Evolutionary conservation across 148 eudicot species (phyloP).

Genomic region (Pouteria glomerata): DNA sequence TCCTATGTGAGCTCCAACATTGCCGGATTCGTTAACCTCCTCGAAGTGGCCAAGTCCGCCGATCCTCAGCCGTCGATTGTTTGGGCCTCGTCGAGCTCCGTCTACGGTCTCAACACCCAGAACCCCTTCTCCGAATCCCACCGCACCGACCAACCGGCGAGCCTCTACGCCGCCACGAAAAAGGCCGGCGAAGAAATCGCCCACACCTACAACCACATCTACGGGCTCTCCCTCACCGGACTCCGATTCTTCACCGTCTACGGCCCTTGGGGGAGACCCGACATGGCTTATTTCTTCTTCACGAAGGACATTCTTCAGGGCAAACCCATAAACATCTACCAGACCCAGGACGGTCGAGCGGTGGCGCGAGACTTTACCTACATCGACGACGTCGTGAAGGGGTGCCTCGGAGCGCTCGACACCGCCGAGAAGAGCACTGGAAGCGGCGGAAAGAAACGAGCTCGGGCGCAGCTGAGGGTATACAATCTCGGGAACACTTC

Average conservation of each 20-base stretch:
- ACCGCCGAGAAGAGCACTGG: constrained; percentile 97
- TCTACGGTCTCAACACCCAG: constrained; percentile 74
- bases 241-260: constrained; percentile 85
- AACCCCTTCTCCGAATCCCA: constrained; percentile 73
- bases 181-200: constrained; percentile 96
- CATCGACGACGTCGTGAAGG: constrained; percentile 82
- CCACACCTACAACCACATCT: constrained; percentile 88
- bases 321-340: constrained; percentile 58
- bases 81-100: constrained; percentile 92
- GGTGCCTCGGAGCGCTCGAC: constrained; percentile 82
- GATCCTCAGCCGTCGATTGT: constrained; percentile 87
- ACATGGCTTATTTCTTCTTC: constrained; percentile 96
- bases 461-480: constrained; percentile 74
- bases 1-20: constrained; percentile 73
- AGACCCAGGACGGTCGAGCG: constrained; percentile 53
- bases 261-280: constrained; percentile 96
- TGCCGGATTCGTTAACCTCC: constrained; percentile 74
- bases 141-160: constrained; percentile 86
- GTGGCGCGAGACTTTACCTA: constrained; percentile 97
- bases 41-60: constrained; percentile 65
- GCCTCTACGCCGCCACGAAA: constrained; percentile 88
- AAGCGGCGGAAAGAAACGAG: constrained; percentile 79
- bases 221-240: constrained; percentile 83
- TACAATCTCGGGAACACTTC: constrained; percentile 87
- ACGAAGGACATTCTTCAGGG: constrained; percentile 85